phyloP scores from a whole-genome alignment of 371 early-diverging fungal species.

The Syncephalastrum racemosum region DNA sequence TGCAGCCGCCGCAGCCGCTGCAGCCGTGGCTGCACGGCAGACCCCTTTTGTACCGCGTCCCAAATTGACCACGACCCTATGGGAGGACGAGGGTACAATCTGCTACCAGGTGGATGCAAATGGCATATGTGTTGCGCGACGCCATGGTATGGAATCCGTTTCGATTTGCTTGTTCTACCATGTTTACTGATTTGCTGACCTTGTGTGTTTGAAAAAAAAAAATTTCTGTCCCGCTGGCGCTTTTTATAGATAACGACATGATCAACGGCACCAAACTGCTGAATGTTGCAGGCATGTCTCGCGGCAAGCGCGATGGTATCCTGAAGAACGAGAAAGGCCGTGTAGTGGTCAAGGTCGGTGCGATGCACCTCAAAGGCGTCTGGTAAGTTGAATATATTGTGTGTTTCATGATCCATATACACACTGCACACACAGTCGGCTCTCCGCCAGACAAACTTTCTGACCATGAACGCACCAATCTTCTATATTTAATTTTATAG shows the following conservation, averaged over 20 bases:
- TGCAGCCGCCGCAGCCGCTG: conserved; percentile 5
- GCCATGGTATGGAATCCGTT: conserved; percentile 57
- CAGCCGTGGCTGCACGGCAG: conserved; percentile 7
- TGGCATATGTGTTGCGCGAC: conserved; percentile 76
- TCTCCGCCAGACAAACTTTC: neutral
- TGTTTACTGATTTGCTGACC: conserved; percentile 5
- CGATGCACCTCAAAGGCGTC: conserved; percentile 87
- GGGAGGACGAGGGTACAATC: conserved; percentile 82
- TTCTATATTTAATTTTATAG: conserved; percentile 19
- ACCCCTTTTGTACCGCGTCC: conserved; percentile 38
- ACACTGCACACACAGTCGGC: neutral
- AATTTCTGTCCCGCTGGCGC: neutral
- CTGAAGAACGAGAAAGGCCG: conserved; percentile 84
- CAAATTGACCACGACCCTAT: conserved; percentile 70
- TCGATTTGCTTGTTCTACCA: neutral
- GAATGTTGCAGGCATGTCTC: conserved; percentile 85
- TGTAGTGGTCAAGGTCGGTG: conserved; percentile 83
- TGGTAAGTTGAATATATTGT: conserved; percentile 52
- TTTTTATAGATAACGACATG: conserved; percentile 69
- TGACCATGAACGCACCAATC: too few relatives aligned
- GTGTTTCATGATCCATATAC: neutral
- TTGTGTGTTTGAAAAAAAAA: neutral
- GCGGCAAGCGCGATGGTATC: conserved; percentile 85
- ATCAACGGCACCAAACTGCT: conserved; percentile 85
- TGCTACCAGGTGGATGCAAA: conserved; percentile 80